Base-by-base conservation (phyloP, 2,329 filamentous ascomycete species). In the Colletotrichum tropicicola region DNA sequence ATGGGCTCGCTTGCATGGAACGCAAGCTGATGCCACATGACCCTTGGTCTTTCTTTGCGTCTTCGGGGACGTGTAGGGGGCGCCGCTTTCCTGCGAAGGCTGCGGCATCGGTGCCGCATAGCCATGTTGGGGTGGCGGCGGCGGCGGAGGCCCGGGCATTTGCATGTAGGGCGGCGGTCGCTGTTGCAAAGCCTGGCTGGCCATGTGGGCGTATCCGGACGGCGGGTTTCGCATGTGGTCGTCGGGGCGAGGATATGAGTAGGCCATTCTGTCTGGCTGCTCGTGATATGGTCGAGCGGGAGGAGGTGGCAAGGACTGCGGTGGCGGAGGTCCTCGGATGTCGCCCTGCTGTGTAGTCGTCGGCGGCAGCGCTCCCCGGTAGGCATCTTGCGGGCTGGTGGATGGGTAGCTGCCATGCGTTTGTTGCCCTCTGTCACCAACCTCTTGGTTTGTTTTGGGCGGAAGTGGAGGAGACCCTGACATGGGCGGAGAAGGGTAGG, bases 1-100 rank as follows among this genome's bases (percentile, higher is more conserved):
- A 85, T 96, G 92, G 37, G 92, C 92, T 76, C 89, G 89, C 75
- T 95, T 95, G 80, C 92, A 96, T 65, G 93, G 93, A 70, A 95
- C 90, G 75, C 92, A 96, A 25, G 92, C 92, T 35, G 92, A 94
- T 53, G 92, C 91, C 56, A 95, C 92, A 80, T 96, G 92, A 13
- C 91, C 91, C 74, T 93, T 93, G 6, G 90, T 89, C 75, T 91
- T 91, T 69, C 89, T 83, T 67, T 89, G 87, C 6, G 86, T 82
- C 70, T 88, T 90, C 2, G 87, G 85, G 39, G 87, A 88, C 10
- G 81, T 78, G 67, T 83, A 85, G 3, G 81, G 76, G 35, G 80
- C 77, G n/a, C n/a, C n/a, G 23, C 75, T 76, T 37, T 88, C 85
- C n/a, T 78, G 73, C 8, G 76, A 70, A 27, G 67, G 53, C 55